Percentiles rank a stretch among this genome's conserved stretches.
phyloP scores from a whole-genome alignment of 768 basidiomycete genomes.

The Clitopilus passeckerianus region DNA sequence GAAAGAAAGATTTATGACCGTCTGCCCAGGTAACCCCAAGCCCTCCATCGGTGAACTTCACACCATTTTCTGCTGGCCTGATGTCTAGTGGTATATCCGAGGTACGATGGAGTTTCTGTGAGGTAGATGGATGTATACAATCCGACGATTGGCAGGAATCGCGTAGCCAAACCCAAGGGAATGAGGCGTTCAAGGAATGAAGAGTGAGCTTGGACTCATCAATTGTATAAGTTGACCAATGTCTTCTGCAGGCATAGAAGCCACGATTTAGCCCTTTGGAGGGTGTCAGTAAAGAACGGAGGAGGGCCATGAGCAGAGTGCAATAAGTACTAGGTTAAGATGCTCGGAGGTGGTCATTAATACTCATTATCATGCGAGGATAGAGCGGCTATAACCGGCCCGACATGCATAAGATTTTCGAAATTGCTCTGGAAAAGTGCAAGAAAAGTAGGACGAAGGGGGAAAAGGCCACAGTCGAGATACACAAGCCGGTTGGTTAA shows the following conservation, averaged over 20 bases:
- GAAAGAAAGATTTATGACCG: neutral
- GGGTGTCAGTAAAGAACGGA: neutral
- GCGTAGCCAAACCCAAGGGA: conserved; percentile 76
- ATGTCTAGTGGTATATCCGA: conserved; percentile 58
- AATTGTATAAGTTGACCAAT: conserved; percentile 18
- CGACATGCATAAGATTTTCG: neutral
- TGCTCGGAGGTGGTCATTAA: neutral
- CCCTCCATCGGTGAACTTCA: conserved; percentile 37
- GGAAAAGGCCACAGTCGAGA: neutral
- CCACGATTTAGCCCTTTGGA: neutral
- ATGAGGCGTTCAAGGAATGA: conserved; percentile 35
- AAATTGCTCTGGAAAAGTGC: too few relatives aligned
- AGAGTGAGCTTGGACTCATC: conserved; percentile 26
- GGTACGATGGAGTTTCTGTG: conserved; percentile 71
- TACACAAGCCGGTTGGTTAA: neutral
- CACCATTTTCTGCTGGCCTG: conserved; percentile 34
- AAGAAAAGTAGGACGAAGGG: neutral
- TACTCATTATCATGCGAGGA: neutral
- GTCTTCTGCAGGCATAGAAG: neutral
- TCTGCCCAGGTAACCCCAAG: conserved; percentile 52
- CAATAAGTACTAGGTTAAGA: neutral
- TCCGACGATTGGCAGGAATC: conserved; percentile 71
- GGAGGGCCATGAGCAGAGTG: neutral
- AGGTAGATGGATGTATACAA: conserved; percentile 75
- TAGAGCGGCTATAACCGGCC: neutral